A percentile compares a stretch with the other conserved stretches of the same genome.
Conservation (phyloP, 768 basidiomycete genomes). For the Sutorius australiensis region DNA sequence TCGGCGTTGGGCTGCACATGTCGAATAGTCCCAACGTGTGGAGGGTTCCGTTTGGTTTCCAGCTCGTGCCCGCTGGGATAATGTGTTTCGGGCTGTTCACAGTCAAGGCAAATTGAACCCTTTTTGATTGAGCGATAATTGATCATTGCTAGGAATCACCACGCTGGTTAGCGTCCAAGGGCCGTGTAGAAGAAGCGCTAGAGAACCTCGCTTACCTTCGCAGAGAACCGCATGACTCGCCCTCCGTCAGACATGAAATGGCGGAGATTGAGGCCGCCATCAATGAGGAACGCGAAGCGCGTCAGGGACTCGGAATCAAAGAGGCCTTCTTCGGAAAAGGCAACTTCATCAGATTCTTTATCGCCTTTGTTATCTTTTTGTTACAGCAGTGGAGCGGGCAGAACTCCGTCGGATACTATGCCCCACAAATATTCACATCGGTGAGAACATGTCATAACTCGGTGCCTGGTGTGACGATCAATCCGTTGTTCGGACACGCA, state of each 20-base stretch:
- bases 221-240: slow-evolving; percentile 37
- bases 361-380: slow-evolving; percentile 76
- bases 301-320: slow-evolving; percentile 58
- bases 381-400: slow-evolving; percentile 85
- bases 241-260: slow-evolving; percentile 53
- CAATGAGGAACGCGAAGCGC: slow-evolving; percentile 63
- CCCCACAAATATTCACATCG: slow-evolving; percentile 68
- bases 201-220: slow-evolving; percentile 65
- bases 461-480: background rate
- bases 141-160: slow-evolving; percentile 57
- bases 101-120: slow-evolving; percentile 41
- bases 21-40: slow-evolving; percentile 48
- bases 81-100: slow-evolving; percentile 66
- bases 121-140: slow-evolving; percentile 4
- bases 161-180: slow-evolving; percentile 69
- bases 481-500: slow-evolving; percentile 17
- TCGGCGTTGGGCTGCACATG: slow-evolving; percentile 57
- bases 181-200: slow-evolving; percentile 49
- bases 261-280: slow-evolving; percentile 83
- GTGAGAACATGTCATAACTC: slow-evolving; percentile 32
- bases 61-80: slow-evolving; percentile 71
- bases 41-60: slow-evolving; percentile 72
- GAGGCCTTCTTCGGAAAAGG: slow-evolving; percentile 81
- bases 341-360: slow-evolving; percentile 78
- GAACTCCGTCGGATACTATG: slow-evolving; percentile 77